Percentiles rank a stretch among this genome's conserved stretches.
Evolutionary conservation across 129 eudicot species (phyloP).

Genomic region (Flaveria linearis): DNA sequence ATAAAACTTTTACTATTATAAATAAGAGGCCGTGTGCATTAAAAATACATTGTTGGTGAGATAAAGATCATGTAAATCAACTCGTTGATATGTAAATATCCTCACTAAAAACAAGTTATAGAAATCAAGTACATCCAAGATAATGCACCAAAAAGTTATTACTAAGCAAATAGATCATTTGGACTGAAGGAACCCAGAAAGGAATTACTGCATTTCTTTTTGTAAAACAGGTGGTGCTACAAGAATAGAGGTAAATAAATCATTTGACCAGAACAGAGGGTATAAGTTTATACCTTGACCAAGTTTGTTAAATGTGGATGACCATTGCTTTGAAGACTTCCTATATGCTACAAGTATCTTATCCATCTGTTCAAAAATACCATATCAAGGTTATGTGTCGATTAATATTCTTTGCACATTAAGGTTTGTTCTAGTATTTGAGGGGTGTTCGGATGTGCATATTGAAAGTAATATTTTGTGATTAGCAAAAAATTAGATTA

Average conservation of each 20-base stretch:
- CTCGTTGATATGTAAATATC: slow-evolving; percentile 2
- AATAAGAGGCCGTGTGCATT: background rate
- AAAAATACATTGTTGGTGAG: background rate
- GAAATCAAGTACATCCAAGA: background rate
- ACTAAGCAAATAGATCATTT: background rate
- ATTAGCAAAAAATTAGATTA: slow-evolving; percentile 5
- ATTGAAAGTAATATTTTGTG: background rate
- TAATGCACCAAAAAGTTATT: background rate
- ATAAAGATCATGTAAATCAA: background rate
- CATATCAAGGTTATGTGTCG: background rate
- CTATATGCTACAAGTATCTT: slow-evolving; percentile 84
- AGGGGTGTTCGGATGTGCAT: background rate
- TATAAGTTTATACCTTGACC: slow-evolving; percentile 70
- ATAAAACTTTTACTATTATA: background rate
- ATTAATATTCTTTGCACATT: background rate
- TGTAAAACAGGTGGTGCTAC: background rate
- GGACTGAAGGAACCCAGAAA: background rate
- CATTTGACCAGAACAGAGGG: background rate
- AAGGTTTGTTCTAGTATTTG: background rate
- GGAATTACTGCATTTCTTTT: slow-evolving; percentile 4
- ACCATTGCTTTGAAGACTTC: slow-evolving; percentile 97
- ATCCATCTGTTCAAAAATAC: slow-evolving; percentile 63
- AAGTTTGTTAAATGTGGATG: slow-evolving; percentile 78
- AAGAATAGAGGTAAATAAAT: background rate
- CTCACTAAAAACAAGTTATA: background rate